These are phyloP conservation scores for Podila horticola DNA, from an alignment of 192 early-diverging fungal species.

Conservation along the genomic window DNA sequence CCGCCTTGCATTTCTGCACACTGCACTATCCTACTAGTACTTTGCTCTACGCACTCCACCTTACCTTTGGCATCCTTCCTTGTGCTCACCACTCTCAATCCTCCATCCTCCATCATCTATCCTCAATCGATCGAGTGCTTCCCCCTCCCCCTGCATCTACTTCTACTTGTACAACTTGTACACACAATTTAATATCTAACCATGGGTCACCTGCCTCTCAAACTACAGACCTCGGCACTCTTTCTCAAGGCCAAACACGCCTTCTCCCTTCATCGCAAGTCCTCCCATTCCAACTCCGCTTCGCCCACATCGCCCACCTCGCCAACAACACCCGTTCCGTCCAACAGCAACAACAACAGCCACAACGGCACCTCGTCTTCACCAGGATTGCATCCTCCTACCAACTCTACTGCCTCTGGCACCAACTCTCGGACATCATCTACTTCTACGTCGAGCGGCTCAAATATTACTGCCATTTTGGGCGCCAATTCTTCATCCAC, in stretches of 20 bases:
- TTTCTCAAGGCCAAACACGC: constrained; percentile 49
- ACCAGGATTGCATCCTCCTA: not conserved
- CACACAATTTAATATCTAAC: constrained; percentile 6
- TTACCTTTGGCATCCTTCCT: not conserved
- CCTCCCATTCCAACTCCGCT: not conserved
- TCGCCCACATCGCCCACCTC: constrained; percentile 12
- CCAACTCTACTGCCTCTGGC: not conserved
- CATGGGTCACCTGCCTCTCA: constrained; percentile 36
- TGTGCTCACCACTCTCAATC: not conserved
- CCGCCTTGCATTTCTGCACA: not conserved
- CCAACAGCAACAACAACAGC: not conserved
- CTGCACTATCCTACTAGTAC: not conserved
- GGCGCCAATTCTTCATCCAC: not conserved
- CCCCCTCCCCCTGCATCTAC: not conserved
- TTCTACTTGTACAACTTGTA: no score
- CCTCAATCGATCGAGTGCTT: not conserved
- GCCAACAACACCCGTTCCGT: not conserved
- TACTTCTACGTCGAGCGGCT: constrained; percentile 3
- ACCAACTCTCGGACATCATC: not conserved
- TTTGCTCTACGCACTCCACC: not conserved
- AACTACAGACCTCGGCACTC: constrained; percentile 46
- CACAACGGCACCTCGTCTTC: not conserved
- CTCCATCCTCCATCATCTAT: not conserved
- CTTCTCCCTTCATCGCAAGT: constrained; percentile 43
- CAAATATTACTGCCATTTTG: not conserved